Evolutionary conservation across 2,329 filamentous ascomycete genomes (phyloP).

Genomic region (Plenodomus tracheiphilus): DNA sequence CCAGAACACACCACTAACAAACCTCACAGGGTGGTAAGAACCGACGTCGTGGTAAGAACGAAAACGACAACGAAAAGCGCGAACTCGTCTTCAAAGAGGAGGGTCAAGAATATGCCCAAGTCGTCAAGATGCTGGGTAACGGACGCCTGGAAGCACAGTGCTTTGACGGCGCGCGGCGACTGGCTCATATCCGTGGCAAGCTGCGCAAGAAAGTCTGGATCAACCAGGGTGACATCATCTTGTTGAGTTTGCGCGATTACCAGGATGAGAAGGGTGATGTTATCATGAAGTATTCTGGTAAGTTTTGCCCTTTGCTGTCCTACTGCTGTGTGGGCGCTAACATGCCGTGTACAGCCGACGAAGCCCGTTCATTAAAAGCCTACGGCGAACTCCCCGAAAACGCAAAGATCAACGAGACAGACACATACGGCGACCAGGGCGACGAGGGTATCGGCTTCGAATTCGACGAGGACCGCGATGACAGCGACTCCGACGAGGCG

Average conservation of each 20-base stretch:
- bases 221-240: constrained; percentile 87
- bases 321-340: constrained; percentile 67
- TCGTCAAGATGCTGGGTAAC: constrained; percentile 95
- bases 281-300: constrained; percentile 79
- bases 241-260: constrained; percentile 78
- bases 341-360: constrained; percentile 82
- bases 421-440: constrained; percentile 88
- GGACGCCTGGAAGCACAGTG: constrained; percentile 90
- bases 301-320: constrained; percentile 1
- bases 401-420: constrained; percentile 99
- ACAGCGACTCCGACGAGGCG: constrained; percentile 57
- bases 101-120: constrained; percentile 88
- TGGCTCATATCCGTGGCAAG: constrained; percentile 89
- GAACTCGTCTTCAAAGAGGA: constrained; percentile 99
- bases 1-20: constrained; percentile 15
- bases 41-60: constrained; percentile 96
- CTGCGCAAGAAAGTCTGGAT: constrained; percentile 97
- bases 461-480: constrained; percentile 87
- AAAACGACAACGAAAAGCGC: constrained; percentile 94
- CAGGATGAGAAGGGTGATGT: constrained; percentile 93
- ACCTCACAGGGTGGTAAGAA: constrained; percentile 85
- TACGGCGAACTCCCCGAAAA: constrained; percentile 97
- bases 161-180: constrained; percentile 89
- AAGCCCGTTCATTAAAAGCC: constrained; percentile 91
- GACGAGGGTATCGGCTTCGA: constrained; percentile 96